Conservation (phyloP, 1,284 basidiomycete genomes). For the Ustilago xerochloae region DNA sequence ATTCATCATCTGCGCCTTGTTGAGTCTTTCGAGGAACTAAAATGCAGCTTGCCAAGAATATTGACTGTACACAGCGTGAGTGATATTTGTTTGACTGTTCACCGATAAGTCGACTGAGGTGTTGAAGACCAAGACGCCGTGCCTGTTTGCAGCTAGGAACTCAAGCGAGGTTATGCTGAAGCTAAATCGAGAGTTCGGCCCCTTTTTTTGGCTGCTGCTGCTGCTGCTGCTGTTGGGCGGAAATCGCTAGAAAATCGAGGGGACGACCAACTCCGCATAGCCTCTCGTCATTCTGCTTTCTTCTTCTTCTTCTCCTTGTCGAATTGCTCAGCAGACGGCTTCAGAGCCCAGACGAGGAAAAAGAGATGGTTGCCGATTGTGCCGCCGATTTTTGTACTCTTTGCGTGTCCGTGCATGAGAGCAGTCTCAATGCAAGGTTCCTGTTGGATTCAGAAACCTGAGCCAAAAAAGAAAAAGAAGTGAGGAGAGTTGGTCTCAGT, state of each 20-base stretch:
- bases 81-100: no score
- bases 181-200: not conserved
- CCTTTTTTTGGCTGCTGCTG: not conserved
- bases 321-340: no score
- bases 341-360: no score
- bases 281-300: slow-evolving; percentile 3
- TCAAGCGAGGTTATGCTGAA: not conserved
- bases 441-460: not conserved
- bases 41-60: no score
- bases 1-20: not conserved
- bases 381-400: not conserved
- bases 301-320: no score
- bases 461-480: not conserved
- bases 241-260: not conserved
- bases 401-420: not conserved
- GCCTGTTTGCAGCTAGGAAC: not conserved
- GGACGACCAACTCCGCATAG: not conserved
- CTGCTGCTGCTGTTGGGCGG: no score
- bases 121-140: not conserved
- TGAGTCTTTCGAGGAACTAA: no score
- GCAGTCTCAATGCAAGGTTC: not conserved
- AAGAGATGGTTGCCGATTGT: slow-evolving; percentile 2
- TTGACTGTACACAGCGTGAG: no score
- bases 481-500: slow-evolving; percentile 11
- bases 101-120: not conserved